Conservation (phyloP, 129 eudicot genomes). For the Cynara cardunculus region DNA sequence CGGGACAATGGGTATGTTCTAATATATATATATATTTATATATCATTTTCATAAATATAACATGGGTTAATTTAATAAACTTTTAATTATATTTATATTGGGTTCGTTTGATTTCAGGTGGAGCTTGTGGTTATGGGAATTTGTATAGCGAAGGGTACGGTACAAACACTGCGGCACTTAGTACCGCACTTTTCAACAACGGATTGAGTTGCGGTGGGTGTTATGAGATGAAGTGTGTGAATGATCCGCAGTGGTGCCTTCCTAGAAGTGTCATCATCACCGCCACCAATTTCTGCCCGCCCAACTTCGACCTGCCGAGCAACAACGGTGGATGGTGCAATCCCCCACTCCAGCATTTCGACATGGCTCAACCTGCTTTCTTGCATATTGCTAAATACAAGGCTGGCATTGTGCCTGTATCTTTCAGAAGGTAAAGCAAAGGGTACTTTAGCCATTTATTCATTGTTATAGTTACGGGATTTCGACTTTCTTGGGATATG, state of each 20-base stretch:
- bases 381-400: constrained; percentile 52
- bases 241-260: constrained; percentile 55
- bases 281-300: constrained; percentile 66
- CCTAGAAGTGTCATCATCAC: constrained; percentile 42
- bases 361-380: constrained; percentile 57
- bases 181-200: constrained; percentile 45
- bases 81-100: neutral
- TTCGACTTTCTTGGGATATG: neutral
- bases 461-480: neutral
- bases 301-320: constrained; percentile 37
- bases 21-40: too few species aligned
- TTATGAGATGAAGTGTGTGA: constrained; percentile 40
- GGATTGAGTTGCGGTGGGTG: constrained; percentile 52
- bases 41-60: neutral
- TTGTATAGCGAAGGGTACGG: constrained; percentile 51
- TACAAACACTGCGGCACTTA: constrained; percentile 47
- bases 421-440: constrained; percentile 41
- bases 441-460: neutral
- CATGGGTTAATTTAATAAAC: neutral
- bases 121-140: constrained; percentile 61
- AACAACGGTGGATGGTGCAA: constrained; percentile 70
- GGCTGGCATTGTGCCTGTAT: constrained; percentile 60
- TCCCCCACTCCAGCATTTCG: constrained; percentile 60
- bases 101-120: constrained; percentile 26
- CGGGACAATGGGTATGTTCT: constrained; percentile 50